Base-by-base conservation (phyloP, 768 basidiomycete species). In the Brasilioporus rufonigricans region DNA sequence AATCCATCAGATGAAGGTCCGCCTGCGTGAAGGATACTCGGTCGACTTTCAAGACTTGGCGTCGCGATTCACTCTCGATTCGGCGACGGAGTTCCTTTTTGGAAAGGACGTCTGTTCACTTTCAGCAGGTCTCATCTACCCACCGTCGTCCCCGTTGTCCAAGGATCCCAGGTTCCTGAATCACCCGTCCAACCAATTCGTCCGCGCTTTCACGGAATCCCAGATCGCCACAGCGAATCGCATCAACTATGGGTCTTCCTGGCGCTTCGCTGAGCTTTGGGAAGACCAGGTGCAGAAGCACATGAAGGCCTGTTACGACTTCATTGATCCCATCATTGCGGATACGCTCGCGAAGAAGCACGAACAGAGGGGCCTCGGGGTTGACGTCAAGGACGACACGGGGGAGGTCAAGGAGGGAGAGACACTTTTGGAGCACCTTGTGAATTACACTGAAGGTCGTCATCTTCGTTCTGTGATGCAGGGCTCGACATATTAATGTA, bases 51-150 rank as follows among this genome's bases (percentile, higher is more conserved):
- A 80, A 60, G 79, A 77, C 45, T 58, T 77, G 49, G 67, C 67
- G 2, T 70, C 69, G 1, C 71, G 77, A 3, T 82, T 82, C 65
- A 81, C 82, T 1, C 65, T 85, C 33, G 84, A 86, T 61, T 81
- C 80, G 1, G 80, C 81, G 0, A 78, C 81, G 0, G 79, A 80
- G 24, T 84, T 85, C 60, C 72, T 84, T 11, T 81, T 83, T 54
- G 80, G 82, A 29, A 63, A 64, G 16, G 63, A 72, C 19, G 76
- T 75, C 11, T 29, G 71, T 35, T 71, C 70, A 0, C 66, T 77
- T 29, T 65, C 70, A 0, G 74, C 74, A 14, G 73, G 75, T 18
- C 72, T 80, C 38, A 56, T 59, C 31, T 76, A 63, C 56, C 75
- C 70, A 38, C 61, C 52, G 0, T 57, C 57, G 24, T 65, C 52